A percentile compares a stretch with the other conserved stretches of the same genome.
Conservation (phyloP, 345 rosid genomes). For the Ceriops tagal region DNA sequence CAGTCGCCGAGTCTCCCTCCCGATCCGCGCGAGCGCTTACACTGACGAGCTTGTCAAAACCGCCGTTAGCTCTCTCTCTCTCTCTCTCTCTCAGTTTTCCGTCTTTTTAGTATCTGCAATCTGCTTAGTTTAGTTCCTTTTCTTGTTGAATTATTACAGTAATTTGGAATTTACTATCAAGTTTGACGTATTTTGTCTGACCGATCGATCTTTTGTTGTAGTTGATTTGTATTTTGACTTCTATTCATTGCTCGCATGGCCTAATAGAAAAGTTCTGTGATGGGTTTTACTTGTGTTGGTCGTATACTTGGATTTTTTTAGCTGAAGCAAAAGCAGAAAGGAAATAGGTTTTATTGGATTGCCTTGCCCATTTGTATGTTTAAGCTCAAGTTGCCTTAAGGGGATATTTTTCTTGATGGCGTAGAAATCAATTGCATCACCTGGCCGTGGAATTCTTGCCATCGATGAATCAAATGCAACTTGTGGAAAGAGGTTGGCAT, state of each 20-base stretch:
- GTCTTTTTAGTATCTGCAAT: background rate
- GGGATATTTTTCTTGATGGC: background rate
- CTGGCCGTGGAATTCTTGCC: constrained; percentile 94
- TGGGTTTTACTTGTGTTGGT: too few species aligned
- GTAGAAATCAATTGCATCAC: constrained; percentile 82
- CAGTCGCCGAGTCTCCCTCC: constrained; percentile 54
- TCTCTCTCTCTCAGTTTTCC: too few species aligned
- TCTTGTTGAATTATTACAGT: too few species aligned
- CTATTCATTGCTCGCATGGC: too few species aligned
- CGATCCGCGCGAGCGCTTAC: constrained; percentile 76
- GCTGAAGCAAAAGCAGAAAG: too few species aligned
- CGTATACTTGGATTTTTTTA: too few species aligned
- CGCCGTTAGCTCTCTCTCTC: constrained; percentile 53
- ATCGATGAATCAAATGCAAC: constrained; percentile 97
- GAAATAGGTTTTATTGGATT: too few species aligned
- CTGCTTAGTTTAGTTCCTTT: background rate
- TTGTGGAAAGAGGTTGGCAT: constrained; percentile 87
- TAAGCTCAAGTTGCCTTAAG: background rate
- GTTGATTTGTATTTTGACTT: background rate
- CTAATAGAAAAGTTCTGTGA: too few species aligned
- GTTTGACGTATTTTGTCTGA: too few species aligned
- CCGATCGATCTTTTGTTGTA: too few species aligned
- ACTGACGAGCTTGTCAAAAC: constrained; percentile 88
- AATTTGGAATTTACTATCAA: too few species aligned
- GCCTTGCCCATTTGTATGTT: too few species aligned